Evolutionary conservation across 2,329 filamentous ascomycete species (phyloP).

Genomic region (Dichotomopilus funicola): DNA sequence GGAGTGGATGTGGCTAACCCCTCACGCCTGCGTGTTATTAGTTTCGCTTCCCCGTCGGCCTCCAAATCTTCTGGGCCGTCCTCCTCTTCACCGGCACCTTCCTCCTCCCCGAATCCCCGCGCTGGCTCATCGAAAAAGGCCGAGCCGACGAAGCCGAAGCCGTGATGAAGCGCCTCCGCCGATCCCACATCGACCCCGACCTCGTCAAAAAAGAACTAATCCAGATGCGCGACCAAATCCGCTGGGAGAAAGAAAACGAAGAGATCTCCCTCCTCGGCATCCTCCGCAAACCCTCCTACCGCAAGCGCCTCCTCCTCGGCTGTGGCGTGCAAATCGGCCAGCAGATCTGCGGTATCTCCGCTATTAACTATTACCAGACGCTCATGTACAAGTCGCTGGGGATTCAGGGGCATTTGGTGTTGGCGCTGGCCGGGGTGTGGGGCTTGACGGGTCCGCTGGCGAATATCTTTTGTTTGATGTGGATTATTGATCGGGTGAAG

Average conservation of each 20-base stretch:
- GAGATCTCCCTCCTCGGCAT: constrained; percentile 48
- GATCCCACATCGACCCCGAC: constrained; percentile 41
- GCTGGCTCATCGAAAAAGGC: constrained; percentile 61
- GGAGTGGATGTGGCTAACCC: not conserved
- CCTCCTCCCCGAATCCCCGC: constrained; percentile 47
- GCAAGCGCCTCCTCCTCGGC: constrained; percentile 35
- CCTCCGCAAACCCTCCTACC: constrained; percentile 49
- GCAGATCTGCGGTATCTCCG: not conserved
- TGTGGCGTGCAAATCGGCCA: constrained; percentile 11
- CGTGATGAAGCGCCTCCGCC: constrained; percentile 55
- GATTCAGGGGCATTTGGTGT: not conserved
- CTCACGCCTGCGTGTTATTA: not conserved
- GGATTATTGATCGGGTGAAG: not conserved
- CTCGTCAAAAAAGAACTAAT: constrained; percentile 50
- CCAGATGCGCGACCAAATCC: constrained; percentile 59
- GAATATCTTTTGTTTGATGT: not conserved
- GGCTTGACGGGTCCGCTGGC: not conserved
- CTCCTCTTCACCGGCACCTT: not conserved
- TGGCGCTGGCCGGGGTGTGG: not conserved
- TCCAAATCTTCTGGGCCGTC: not conserved
- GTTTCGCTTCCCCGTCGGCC: not conserved
- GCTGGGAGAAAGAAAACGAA: not conserved
- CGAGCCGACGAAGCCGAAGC: constrained; percentile 61
- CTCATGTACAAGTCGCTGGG: not conserved
- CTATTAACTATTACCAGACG: not conserved